Evolutionary conservation across 73 alveolate genomes (phyloP).

Genomic region (Paramecium octaurelia): DNA sequence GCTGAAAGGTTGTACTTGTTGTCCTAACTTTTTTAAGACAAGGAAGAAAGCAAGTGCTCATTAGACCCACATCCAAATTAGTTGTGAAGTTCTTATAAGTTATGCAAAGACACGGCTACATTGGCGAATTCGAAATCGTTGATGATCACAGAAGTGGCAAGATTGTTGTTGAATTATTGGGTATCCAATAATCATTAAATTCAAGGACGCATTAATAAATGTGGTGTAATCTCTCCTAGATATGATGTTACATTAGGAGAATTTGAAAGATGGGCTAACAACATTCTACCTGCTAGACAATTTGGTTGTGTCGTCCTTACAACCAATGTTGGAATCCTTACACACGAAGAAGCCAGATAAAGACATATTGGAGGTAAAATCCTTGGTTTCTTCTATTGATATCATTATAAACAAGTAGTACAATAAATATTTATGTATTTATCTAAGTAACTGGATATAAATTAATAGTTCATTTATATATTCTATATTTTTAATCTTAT

Average conservation of each 20-base stretch:
- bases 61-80: constrained; percentile 96
- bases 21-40: constrained; percentile 64
- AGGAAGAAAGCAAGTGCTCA: constrained; percentile 77
- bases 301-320: constrained; percentile 95
- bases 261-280: constrained; percentile 84
- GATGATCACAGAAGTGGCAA: constrained; percentile 98
- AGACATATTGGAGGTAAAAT: constrained; percentile 98
- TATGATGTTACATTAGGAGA: constrained; percentile 79
- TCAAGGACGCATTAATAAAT: constrained; percentile 92
- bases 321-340: constrained; percentile 87
- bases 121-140: constrained; percentile 94
- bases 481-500: background rate
- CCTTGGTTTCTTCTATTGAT: constrained; percentile 97
- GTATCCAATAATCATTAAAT: background rate
- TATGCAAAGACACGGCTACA: constrained; percentile 97
- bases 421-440: background rate
- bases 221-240: constrained; percentile 98
- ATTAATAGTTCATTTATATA: background rate
- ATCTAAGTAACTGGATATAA: background rate
- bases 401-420: background rate
- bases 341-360: constrained; percentile 88
- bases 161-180: constrained; percentile 91
- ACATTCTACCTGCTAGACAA: constrained; percentile 96
- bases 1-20: constrained; percentile 95
- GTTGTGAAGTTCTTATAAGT: constrained; percentile 93